Evolutionary conservation across 1,284 basidiomycete species (phyloP), one percentile per base, ranked within the genome.

Genomic region (Ceratorhiza oryzae-sativae): DNA sequence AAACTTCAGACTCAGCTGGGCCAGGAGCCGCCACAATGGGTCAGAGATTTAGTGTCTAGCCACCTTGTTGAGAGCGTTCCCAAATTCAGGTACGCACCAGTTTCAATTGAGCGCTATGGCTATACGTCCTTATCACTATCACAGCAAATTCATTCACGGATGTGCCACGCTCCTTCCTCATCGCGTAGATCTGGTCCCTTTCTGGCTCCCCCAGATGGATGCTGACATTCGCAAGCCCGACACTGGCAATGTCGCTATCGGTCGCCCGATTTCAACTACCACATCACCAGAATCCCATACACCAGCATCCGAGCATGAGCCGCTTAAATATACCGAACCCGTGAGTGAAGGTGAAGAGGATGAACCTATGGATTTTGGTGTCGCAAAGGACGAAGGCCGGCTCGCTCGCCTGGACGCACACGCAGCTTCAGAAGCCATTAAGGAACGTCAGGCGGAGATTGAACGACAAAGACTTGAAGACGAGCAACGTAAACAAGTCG

Each of bases 151-250:
- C 80, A 97, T 98, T 75, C 97, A 98, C 79, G 97, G 97, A 30
- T 99, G 97, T 78, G 92, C 97, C 0, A 97, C 95, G 0, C 84
- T 98, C 0, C 82, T 99, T 8, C 94, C 96, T 41, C 90, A 95
- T 79, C 92, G 97, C 51, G 97, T 98, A 70, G 94, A 98, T 78
- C 87, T 99, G n/a, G 93, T 99, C 18, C 97, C 97, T 3, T 99
- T 98, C 86, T 99, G 97, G 97, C 88, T 98, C 3, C 95, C 95
- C 4, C 95, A 97, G 80, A 97, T 97, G 94, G 94, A 95, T 72
- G 91, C 88, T 71, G 93, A 97, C 77, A 98, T 97, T 77, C 86
- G 94, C 71, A 97, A 97, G 80, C 93, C 93, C 3, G 90, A 91
- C 73, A 90, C 88, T 9, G 88, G 91, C 73, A 88, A 90, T 76